These are phyloP conservation scores for Fusarium compactum DNA, from an alignment of 2,329 filamentous ascomycete species.

Conservation along the genomic window DNA sequence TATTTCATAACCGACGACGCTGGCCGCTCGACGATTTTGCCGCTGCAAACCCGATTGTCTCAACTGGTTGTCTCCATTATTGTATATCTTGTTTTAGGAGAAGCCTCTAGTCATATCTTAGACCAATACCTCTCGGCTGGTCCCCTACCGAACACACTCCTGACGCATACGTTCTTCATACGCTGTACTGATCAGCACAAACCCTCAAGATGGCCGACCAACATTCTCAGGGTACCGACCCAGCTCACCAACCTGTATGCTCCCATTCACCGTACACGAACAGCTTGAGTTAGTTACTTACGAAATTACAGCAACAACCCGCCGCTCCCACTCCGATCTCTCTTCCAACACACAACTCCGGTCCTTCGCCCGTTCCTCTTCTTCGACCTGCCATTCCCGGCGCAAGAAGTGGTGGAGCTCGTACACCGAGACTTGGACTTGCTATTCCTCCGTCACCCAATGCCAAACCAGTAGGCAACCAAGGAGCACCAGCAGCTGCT, in stretches of 20 bases:
- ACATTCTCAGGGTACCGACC: slow-evolving; percentile 38
- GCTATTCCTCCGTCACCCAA: slow-evolving; percentile 91
- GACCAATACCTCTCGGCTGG: not conserved
- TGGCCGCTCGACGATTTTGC: slow-evolving; percentile 40
- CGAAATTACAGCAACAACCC: slow-evolving; percentile 35
- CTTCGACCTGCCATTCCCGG: slow-evolving; percentile 86
- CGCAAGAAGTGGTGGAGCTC: slow-evolving; percentile 69
- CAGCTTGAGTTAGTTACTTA: slow-evolving; percentile 29
- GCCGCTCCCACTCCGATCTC: slow-evolving; percentile 45
- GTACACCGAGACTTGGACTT: slow-evolving; percentile 83
- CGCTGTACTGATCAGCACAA: slow-evolving; percentile 30
- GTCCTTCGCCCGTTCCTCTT: slow-evolving; percentile 77
- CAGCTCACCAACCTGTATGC: slow-evolving; percentile 43
- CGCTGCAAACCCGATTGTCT: slow-evolving; percentile 18
- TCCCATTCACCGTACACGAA: not conserved
- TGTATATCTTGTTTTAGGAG: not conserved
- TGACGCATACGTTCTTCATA: not conserved
- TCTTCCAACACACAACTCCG: slow-evolving; percentile 52
- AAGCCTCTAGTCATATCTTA: not conserved
- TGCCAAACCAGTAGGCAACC: slow-evolving; percentile 77
- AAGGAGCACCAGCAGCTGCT: slow-evolving; percentile 51
- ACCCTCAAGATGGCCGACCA: slow-evolving; percentile 44
- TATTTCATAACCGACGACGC: slow-evolving; percentile 30
- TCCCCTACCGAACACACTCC: not conserved
- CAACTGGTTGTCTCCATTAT: slow-evolving; percentile 2